Evolutionary conservation across 169 alveolate species (phyloP), one percentile per base, ranked within the genome.

Genomic region (Plasmodium billcollinsi): DNA sequence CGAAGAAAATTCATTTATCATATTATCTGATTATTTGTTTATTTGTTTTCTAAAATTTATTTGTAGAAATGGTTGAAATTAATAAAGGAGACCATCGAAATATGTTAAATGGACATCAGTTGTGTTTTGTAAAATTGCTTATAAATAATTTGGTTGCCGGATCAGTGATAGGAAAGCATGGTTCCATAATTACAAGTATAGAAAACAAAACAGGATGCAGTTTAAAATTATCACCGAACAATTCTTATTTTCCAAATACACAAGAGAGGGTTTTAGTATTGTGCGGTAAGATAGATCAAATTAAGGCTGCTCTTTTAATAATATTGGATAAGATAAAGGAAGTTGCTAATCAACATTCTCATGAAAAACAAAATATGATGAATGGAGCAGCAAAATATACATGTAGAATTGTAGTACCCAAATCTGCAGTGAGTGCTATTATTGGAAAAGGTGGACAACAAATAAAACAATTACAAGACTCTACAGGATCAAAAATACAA

Each of bases 401-500:
- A 61, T 88, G 88, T 59, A 59, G 83, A 67, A 65, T 88, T 8
- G 88, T 88, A 33, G 88, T 88, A 11, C 92, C 92, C 12, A 88
- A 88, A 73, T 88, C 92, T 72, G 78, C 92, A 71, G 88, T 72
- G 11, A 88, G 92, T 58, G 88, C 92, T 29, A 88, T 88, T 11
- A 88, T 88, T 56, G 92, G 92, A n/a, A 88, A 88, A 7, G 92
- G 92, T 6, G 92, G 92, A 11, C 80, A 73, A 14, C 88, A 74
- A 24, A 88, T 88, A 2, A 73, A 74, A 33, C 88, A 73, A 56
- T 47, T 88, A 33, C 92, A 88, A 73, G 88, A 88, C 52, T 11
- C 75, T 0, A 74, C 88, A 18, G 88, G 88, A 39, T 62, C 89
- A 8, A 73, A 74, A 59, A 88, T 88, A 6, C 86, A 73, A 70